Percentiles rank a stretch among this genome's conserved stretches.
These are phyloP conservation scores for Pythium apleroticum DNA, from an alignment of 352 stramenopile species.

Conservation along the genomic window DNA sequence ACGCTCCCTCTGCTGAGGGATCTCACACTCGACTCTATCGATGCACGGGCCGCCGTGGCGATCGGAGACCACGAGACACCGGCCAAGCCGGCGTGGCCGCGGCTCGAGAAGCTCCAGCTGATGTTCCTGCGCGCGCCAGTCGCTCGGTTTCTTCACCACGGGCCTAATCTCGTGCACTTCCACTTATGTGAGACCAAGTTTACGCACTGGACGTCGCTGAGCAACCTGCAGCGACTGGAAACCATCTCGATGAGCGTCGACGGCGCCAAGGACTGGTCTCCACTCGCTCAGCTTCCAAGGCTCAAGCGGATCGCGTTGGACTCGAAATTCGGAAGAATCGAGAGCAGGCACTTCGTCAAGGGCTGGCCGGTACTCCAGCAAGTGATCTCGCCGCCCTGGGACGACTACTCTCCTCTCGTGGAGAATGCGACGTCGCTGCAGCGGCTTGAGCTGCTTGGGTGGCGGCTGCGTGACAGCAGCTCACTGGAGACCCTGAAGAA, in stretches of 20 bases:
- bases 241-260: conserved; percentile 20
- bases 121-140: conserved; percentile 10
- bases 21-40: conserved; percentile 19
- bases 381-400: conserved; percentile 23
- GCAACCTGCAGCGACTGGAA: not conserved
- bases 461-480: conserved; percentile 22
- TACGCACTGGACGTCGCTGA: conserved; percentile 8
- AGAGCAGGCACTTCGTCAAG: conserved; percentile 4
- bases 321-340: conserved; percentile 1
- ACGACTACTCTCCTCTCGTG: conserved; percentile 18
- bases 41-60: not conserved
- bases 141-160: conserved; percentile 5
- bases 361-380: conserved; percentile 19
- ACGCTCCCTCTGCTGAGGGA: conserved; percentile 3
- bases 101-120: conserved; percentile 17
- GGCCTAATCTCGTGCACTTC: conserved; percentile 8
- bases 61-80: not conserved
- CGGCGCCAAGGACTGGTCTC: conserved; percentile 15
- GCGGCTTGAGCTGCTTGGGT: conserved; percentile 13
- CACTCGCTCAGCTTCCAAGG: conserved; percentile 6
- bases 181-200: conserved; percentile 14
- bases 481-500: conserved; percentile 13
- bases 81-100: not conserved
- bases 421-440: not conserved
- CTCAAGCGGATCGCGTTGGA: conserved; percentile 15